These are phyloP conservation scores for Allium cepa DNA, from an alignment of 106 monocot genomes.

Conservation along the genomic window DNA sequence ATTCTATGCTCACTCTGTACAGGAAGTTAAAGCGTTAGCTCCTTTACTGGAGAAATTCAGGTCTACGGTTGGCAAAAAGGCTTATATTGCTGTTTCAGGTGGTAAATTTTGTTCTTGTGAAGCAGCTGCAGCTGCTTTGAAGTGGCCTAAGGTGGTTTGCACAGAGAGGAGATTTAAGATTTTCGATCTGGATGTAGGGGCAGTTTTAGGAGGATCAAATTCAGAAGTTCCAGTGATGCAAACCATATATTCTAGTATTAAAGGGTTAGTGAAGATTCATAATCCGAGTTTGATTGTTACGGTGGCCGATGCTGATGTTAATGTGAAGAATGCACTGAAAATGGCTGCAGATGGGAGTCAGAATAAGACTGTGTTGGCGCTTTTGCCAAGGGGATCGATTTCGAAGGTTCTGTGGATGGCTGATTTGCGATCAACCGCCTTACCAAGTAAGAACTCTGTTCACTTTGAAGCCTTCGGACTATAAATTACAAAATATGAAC, in stretches of 20 bases:
- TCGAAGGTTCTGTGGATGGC: constrained; percentile 94
- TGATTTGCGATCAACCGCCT: constrained; percentile 49
- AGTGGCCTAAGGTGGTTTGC: constrained; percentile 83
- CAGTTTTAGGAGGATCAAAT: constrained; percentile 53
- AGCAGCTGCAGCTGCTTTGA: constrained; percentile 51
- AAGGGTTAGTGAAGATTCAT: constrained; percentile 76
- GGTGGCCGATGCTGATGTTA: constrained; percentile 45
- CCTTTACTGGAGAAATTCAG: constrained; percentile 88
- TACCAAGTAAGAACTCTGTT: constrained; percentile 49
- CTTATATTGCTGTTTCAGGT: constrained; percentile 85
- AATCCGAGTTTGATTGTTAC: constrained; percentile 78
- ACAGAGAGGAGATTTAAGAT: constrained; percentile 96
- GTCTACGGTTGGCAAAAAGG: constrained; percentile 58
- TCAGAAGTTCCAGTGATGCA: constrained; percentile 81
- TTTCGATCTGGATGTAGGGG: constrained; percentile 75
- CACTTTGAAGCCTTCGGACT: background rate
- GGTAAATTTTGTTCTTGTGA: constrained; percentile 78
- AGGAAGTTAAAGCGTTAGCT: constrained; percentile 58
- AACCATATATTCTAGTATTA: constrained; percentile 82
- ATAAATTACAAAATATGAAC: too few relatives aligned
- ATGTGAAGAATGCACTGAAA: constrained; percentile 66
- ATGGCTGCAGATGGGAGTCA: constrained; percentile 61
- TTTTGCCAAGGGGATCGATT: constrained; percentile 45
- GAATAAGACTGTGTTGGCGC: constrained; percentile 48
- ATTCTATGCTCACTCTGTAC: constrained; percentile 82